Conservation (phyloP, 2,329 filamentous ascomycete species). For the Grosmannia penicillata region DNA sequence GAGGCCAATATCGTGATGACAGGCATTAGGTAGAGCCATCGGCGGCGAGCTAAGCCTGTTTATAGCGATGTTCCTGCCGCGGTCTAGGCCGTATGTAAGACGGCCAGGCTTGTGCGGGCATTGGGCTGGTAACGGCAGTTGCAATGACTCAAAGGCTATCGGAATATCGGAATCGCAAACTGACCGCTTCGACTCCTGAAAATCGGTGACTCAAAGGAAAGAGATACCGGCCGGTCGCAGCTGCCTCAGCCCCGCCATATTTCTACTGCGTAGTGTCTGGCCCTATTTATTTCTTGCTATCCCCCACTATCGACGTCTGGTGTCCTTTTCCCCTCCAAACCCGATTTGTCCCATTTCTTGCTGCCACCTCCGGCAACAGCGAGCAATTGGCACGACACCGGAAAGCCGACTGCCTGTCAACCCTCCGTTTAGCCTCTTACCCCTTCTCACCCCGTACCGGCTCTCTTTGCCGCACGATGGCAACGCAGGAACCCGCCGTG, state of each 20-base stretch:
- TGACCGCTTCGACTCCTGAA: constrained; percentile 6
- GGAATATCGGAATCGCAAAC: constrained; percentile 7
- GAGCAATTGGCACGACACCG: no score
- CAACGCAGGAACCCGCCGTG: constrained; percentile 34
- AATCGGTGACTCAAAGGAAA: constrained; percentile 11
- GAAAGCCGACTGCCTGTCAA: neutral
- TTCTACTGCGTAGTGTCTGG: constrained; percentile 8
- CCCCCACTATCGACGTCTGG: neutral
- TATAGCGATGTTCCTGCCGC: no score
- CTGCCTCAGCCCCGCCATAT: neutral
- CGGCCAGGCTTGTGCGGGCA: no score
- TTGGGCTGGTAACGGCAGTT: no score
- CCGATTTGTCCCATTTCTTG: neutral
- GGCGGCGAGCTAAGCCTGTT: no score
- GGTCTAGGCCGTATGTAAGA: no score
- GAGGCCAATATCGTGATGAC: no score
- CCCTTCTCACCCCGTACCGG: no score
- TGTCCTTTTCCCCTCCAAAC: neutral
- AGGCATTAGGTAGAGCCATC: no score
- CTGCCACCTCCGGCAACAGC: neutral
- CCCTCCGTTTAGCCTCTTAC: constrained; percentile 6
- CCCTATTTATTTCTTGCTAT: constrained; percentile 1
- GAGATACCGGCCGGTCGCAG: no score
- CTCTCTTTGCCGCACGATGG: no score
- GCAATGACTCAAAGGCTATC: constrained; percentile 1